Evolutionary conservation across 768 basidiomycete species (phyloP).

Genomic region (Trametes sanguinea): DNA sequence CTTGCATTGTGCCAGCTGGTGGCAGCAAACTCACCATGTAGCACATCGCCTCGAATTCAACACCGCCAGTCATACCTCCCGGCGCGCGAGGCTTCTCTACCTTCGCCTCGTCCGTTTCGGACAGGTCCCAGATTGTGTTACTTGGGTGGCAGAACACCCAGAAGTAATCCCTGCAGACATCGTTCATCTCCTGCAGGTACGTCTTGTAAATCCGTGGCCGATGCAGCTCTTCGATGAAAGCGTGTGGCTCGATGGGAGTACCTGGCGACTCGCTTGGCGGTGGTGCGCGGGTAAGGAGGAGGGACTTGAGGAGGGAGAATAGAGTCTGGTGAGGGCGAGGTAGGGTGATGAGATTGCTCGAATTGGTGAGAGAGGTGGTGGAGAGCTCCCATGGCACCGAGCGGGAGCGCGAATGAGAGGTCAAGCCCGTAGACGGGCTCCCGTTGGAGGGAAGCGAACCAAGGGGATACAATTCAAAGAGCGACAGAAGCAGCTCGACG

Average conservation of each 20-base stretch:
- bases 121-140: constrained; percentile 87
- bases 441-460: constrained; percentile 62
- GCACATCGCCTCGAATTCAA: constrained; percentile 95
- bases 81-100: constrained; percentile 93
- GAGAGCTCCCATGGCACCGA: constrained; percentile 62
- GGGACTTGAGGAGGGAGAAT: constrained; percentile 71
- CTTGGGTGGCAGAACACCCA: constrained; percentile 97
- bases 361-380: constrained; percentile 36
- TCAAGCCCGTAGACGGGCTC: constrained; percentile 19
- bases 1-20: background rate
- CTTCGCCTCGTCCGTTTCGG: constrained; percentile 78
- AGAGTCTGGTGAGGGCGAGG: constrained; percentile 73
- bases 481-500: constrained; percentile 77
- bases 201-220: constrained; percentile 74
- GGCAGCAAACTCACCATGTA: constrained; percentile 71
- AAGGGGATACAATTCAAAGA: constrained; percentile 87
- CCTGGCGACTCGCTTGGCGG: constrained; percentile 64
- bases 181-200: constrained; percentile 81
- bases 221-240: constrained; percentile 76
- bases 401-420: constrained; percentile 33
- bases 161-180: constrained; percentile 91
- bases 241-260: constrained; percentile 68
- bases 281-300: constrained; percentile 74
- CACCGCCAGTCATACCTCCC: constrained; percentile 97
- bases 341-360: constrained; percentile 57